A percentile compares a stretch with the other conserved stretches of the same genome.
phyloP scores from a whole-genome alignment of 2,329 filamentous ascomycete genomes.

The Colletotrichum sp. region DNA sequence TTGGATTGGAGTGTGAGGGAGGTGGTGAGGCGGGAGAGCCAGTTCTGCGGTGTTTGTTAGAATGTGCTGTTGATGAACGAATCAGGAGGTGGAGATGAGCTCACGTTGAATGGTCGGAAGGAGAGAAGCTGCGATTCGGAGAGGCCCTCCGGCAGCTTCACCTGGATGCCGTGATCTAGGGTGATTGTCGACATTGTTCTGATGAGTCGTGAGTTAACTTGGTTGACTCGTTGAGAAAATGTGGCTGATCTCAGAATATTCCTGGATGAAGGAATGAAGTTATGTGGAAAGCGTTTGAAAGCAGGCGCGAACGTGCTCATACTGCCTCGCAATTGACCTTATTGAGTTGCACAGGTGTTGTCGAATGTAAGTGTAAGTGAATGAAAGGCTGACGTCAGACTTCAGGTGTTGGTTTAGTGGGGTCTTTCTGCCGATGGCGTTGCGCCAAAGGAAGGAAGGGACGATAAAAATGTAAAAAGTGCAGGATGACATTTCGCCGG shows the following conservation, averaged over 20 bases:
- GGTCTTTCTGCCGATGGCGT: neutral
- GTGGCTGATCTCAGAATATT: neutral
- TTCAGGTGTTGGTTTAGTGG: neutral
- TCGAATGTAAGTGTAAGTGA: neutral
- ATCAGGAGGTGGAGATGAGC: fast-evolving
- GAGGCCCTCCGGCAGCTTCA: conserved; percentile 50
- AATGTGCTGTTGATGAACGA: neutral
- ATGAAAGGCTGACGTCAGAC: conserved; percentile 6
- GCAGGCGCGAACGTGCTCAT: neutral
- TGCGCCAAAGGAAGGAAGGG: neutral
- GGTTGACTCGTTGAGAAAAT: neutral
- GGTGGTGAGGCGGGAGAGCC: conserved; percentile 51
- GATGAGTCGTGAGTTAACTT: fast-evolving
- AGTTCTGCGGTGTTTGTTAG: conserved; percentile 42
- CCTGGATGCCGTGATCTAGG: conserved; percentile 41
- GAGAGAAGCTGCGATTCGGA: conserved; percentile 46
- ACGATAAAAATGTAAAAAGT: neutral
- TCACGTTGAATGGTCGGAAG: conserved; percentile 58
- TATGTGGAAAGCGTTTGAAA: neutral
- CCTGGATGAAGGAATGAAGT: neutral
- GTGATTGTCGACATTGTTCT: conserved; percentile 46
- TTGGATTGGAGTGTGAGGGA: conserved; percentile 51
- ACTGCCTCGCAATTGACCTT: neutral
- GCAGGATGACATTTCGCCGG: neutral
- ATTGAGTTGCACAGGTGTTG: neutral